phyloP scores from a whole-genome alignment of 306 rosid genomes.

The Senna siamea region DNA sequence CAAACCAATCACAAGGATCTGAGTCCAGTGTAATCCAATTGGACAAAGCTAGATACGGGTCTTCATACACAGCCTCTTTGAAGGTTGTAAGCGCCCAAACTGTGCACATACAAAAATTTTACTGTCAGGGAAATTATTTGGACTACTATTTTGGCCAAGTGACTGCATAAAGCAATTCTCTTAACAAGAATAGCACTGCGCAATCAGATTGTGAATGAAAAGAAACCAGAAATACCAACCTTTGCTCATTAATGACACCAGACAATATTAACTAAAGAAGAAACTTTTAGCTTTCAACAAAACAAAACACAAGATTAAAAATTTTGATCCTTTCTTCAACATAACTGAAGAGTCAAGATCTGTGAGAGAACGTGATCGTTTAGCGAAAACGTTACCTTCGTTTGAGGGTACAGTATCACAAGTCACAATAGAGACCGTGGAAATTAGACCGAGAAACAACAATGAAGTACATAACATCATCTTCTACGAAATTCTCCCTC shows the following conservation, averaged over 20 bases:
- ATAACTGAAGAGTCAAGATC: constrained; percentile 58
- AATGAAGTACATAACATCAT: constrained; percentile 62
- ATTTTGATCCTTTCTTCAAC: background rate
- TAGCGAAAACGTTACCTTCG: constrained; percentile 63
- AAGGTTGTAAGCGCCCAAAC: constrained; percentile 71
- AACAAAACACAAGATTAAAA: constrained; percentile 18
- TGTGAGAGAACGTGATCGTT: constrained; percentile 35
- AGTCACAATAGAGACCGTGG: constrained; percentile 49
- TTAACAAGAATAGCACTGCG: constrained; percentile 26
- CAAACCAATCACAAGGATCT: constrained; percentile 88
- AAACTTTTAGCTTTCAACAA: too few species aligned
- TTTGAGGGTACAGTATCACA: constrained; percentile 54
- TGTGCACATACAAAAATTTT: constrained; percentile 47
- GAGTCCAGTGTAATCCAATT: constrained; percentile 72
- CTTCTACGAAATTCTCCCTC: constrained; percentile 34
- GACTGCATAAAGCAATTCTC: too few species aligned
- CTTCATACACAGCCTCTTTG: constrained; percentile 81
- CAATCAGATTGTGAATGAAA: constrained; percentile 13
- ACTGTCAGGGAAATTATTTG: too few species aligned
- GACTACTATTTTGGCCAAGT: too few species aligned
- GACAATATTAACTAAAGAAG: background rate
- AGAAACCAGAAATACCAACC: constrained; percentile 8
- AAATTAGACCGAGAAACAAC: constrained; percentile 55
- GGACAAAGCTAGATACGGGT: constrained; percentile 67
- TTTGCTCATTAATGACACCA: background rate